Evolutionary conservation across 805 yeast species (phyloP), one percentile per base, ranked within the genome.

Genomic region (Saccharomycopsis selenospora): DNA sequence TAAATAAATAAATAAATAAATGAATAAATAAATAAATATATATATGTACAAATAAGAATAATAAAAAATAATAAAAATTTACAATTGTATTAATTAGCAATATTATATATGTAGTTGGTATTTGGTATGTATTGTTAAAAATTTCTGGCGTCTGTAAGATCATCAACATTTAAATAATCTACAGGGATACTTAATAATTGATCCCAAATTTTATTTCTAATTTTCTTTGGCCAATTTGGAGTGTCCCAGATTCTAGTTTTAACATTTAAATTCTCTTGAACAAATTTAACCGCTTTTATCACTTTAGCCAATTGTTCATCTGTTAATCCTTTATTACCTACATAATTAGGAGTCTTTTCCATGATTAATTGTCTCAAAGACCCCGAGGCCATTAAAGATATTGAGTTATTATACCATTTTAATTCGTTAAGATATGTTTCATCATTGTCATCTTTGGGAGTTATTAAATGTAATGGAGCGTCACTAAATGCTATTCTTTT

Each of bases 181-280:
- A 76, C 69, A 2, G 79, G 80, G 11, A 68, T 51, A 4, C 22
- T n/a, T 40, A 70, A 59, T 13, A 79, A 64, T 48, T 74, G 76
- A 45, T 63, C 56, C 77, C 83, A 76, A 36, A 80, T 71, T 2
- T 59, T 59, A 42, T 73, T 60, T 50, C 77, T 69, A 25, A 66
- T 60, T 11, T 57, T 51, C 2, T 61, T 59, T 3, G 90, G 89
- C 88, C 88, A 82, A 45, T 68, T 68, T 1, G 86, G 80, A 6
- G 79, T 79, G 17, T 81, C 89, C 90, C 90, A 84, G 26, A 82
- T 66, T 48, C 91, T 66, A 0, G 86, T 75, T 54, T 71, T 69
- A 36, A 82, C 57, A 10, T 77, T 76, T 43, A 64, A 50, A 5
- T 17, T 33, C 2, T 61, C 57, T 55, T 81, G 86, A 1, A 85